A percentile compares a stretch with the other conserved stretches of the same genome.
These are phyloP conservation scores for Cornus suecica DNA, from an alignment of 148 eudicot species.

Conservation along the genomic window DNA sequence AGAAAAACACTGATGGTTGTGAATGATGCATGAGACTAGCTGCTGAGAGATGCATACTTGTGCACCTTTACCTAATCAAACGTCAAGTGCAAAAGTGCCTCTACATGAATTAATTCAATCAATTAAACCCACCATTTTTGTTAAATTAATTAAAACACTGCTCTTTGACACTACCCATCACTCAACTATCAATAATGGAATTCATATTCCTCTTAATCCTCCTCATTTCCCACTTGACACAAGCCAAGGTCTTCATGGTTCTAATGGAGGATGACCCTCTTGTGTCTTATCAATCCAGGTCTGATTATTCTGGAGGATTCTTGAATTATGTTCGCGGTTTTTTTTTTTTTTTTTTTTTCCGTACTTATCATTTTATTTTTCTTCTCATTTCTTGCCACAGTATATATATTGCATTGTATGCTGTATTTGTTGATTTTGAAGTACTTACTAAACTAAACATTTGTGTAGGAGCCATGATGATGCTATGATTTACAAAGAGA, in stretches of 20 bases:
- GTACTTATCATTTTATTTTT: too few relatives aligned
- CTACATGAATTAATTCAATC: background rate
- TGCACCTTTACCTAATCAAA: background rate
- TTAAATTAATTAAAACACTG: background rate
- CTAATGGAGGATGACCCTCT: conserved; percentile 57
- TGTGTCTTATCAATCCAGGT: conserved; percentile 33
- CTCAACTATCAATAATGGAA: conserved; percentile 9
- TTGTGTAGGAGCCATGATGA: conserved; percentile 28
- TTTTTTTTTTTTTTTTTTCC: too few relatives aligned
- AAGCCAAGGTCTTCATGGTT: conserved; percentile 58
- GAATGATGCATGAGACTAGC: background rate
- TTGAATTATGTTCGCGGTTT: background rate
- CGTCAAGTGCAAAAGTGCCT: background rate
- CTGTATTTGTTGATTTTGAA: background rate
- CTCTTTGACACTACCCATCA: background rate
- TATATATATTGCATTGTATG: too few relatives aligned
- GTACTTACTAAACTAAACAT: background rate
- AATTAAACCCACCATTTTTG: background rate
- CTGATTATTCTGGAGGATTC: too few relatives aligned
- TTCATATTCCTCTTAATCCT: conserved; percentile 10
- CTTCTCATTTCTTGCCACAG: background rate
- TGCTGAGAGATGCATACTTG: background rate
- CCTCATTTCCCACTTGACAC: conserved; percentile 22
- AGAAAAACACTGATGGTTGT: conserved; percentile 28
- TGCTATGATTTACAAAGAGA: conserved; percentile 35